These are phyloP conservation scores for Apiospora malaysiana DNA, from an alignment of 2,329 filamentous ascomycete species.

Conservation along the genomic window DNA sequence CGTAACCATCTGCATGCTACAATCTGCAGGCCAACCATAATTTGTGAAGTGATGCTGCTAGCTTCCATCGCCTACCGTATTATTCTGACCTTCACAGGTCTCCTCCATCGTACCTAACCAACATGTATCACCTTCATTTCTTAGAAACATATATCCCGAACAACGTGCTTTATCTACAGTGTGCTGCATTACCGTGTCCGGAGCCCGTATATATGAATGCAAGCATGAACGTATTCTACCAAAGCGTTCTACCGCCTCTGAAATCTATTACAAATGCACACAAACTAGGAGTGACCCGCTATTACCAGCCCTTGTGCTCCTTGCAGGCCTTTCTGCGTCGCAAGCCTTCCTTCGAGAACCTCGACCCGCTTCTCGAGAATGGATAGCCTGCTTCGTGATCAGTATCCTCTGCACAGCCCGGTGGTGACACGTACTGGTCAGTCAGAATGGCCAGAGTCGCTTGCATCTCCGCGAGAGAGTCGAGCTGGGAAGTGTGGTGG, in stretches of 20 bases:
- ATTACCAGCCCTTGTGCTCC: background rate
- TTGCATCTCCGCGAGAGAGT: background rate
- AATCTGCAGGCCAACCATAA: background rate
- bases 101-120: background rate
- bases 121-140: background rate
- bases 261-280: background rate
- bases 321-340: background rate
- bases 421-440: background rate
- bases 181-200: background rate
- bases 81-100: background rate
- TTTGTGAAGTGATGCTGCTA: background rate
- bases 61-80: background rate
- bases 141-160: background rate
- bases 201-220: background rate
- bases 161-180: too few species aligned
- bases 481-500: background rate
- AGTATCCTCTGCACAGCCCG: background rate
- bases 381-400: background rate
- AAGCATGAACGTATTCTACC: background rate
- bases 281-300: background rate
- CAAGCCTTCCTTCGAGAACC: background rate
- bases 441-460: background rate
- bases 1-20: background rate
- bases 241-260: background rate
- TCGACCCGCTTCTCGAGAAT: background rate